Evolutionary conservation across 2,329 filamentous ascomycete genomes (phyloP), one percentile per base, ranked within the genome.

Genomic region (Pseudocercospora eumusae): DNA sequence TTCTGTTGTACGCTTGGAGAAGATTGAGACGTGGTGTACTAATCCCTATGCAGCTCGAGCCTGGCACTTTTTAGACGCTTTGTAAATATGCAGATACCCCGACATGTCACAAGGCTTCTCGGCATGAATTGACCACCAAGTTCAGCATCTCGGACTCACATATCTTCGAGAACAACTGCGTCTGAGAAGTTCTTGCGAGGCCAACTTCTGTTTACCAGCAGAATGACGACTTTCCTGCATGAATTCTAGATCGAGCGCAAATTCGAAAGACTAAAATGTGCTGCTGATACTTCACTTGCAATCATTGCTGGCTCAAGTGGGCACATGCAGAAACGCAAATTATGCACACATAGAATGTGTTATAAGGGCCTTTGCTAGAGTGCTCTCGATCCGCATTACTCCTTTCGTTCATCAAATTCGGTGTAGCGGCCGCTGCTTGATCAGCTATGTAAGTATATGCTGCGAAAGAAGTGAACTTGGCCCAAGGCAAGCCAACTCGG

Each of bases 21-120:
- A 56, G 3, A 21, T 47, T 42, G 28, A 4, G 44, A 47, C 27
- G 28, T 40, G 15, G 11, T 9, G 13, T 56, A 36, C 62, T 66
- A 13, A 64, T 40, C 13, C 7, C 50, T 28, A 7, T 23, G 10
- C 33, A 65, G 60, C 49, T 65, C 53, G 55, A 66, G 56, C 47
- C 59, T 28, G 53, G 64, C 53, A 62, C 56, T 45, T 31, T 55
- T 49, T 63, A 54, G 52, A 13, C 6, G 28, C 28, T 13, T 20
- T 40, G 49, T 27, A 25, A 11, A 49, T 20, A 49, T 40, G 10
- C 20, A 13, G 52, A 54, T 36, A 40, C n/a, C 5, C 28, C 20
- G 28, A 54, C 18, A 54, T 20, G 8, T 9, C 9, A 15, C n/a
- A 15, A 23, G 23, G 15, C 8, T 20, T 21, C 28, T 40, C 25